A percentile compares a stretch with the other conserved stretches of the same genome.
Conservation (phyloP, 768 basidiomycete species). For the Tylopilus balloui region DNA sequence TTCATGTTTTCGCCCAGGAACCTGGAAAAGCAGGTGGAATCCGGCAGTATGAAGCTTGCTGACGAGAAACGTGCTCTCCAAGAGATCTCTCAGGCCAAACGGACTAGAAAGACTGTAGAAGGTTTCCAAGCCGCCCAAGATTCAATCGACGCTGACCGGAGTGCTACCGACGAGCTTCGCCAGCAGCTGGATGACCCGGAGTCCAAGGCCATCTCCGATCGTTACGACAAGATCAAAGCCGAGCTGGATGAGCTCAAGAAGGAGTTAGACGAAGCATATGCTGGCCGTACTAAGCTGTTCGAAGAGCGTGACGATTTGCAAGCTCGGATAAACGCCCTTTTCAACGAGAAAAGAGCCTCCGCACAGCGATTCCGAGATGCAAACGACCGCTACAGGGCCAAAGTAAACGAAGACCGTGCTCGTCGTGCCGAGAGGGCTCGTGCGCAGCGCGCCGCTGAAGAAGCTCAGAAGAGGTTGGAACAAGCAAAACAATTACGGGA, state of each 20-base stretch:
- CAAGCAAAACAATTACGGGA: conserved; percentile 78
- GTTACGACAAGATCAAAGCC: conserved; percentile 74
- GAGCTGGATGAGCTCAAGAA: conserved; percentile 86
- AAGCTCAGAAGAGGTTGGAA: conserved; percentile 76
- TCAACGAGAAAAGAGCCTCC: conserved; percentile 72
- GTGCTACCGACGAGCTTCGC: conserved; percentile 69
- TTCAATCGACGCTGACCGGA: conserved; percentile 74
- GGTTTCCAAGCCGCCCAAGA: conserved; percentile 75
- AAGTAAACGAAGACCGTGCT: conserved; percentile 85
- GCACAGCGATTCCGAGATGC: conserved; percentile 69
- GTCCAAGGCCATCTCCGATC: conserved; percentile 71
- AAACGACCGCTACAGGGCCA: conserved; percentile 76
- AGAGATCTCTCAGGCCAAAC: conserved; percentile 75
- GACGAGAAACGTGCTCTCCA: conserved; percentile 95
- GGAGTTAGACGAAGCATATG: conserved; percentile 80
- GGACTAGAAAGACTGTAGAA: conserved; percentile 73
- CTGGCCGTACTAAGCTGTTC: conserved; percentile 74
- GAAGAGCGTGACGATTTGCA: conserved; percentile 80
- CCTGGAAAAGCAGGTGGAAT: conserved; percentile 88
- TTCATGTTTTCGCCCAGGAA: conserved; percentile 42
- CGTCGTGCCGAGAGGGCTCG: conserved; percentile 74
- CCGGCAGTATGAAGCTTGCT: conserved; percentile 84
- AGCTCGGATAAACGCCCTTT: conserved; percentile 64
- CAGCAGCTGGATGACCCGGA: conserved; percentile 90
- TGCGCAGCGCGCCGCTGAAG: conserved; percentile 71